Percentiles rank a stretch among this genome's conserved stretches.
Conservation (phyloP, 1,284 basidiomycete genomes). For the Neotropicomus parvogracilis region DNA sequence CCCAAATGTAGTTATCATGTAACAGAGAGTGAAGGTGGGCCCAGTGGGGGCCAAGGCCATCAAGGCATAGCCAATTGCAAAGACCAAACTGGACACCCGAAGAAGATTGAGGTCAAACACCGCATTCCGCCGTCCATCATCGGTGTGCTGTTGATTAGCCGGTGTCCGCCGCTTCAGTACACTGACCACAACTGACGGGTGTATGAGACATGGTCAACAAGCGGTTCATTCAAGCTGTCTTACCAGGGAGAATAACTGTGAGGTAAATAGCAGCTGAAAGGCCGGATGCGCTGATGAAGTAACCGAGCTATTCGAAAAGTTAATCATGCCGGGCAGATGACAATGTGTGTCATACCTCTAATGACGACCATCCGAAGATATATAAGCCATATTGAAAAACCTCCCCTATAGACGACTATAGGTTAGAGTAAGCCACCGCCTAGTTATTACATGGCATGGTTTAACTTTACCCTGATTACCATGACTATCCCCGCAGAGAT, state of each 20-base stretch:
- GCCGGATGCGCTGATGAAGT: neutral
- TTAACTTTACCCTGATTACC: neutral
- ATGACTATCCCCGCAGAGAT: neutral
- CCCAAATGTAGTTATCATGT: neutral
- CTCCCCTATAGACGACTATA: neutral
- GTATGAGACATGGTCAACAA: neutral
- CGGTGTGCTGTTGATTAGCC: neutral
- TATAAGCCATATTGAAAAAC: neutral
- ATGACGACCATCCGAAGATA: neutral
- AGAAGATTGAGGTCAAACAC: neutral
- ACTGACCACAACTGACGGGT: neutral
- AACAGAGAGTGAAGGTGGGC: neutral
- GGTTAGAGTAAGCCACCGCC: neutral
- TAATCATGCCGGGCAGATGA: neutral
- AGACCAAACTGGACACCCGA: neutral
- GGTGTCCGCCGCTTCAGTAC: neutral
- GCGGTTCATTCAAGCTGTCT: neutral
- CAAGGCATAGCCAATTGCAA: neutral
- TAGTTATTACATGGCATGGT: neutral
- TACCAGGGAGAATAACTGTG: neutral
- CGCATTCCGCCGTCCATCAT: neutral
- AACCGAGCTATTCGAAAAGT: neutral
- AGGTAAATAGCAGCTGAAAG: neutral
- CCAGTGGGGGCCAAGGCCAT: neutral
- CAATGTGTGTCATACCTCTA: neutral